Evolutionary conservation across 345 rosid genomes (phyloP).

Genomic region (Gossypium herbaceum): DNA sequence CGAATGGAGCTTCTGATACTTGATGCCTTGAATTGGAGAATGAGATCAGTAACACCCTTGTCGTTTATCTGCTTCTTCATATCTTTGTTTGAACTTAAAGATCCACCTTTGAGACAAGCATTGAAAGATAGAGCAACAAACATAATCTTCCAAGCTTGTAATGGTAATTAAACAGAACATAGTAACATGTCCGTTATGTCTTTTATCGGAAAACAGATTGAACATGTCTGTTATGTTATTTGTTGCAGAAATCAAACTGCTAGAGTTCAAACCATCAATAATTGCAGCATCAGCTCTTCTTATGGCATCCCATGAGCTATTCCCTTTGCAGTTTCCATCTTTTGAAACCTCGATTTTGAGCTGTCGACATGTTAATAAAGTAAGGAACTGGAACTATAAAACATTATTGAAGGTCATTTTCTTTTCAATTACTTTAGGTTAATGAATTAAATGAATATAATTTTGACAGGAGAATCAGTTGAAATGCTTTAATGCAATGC

Average conservation of each 20-base stretch:
- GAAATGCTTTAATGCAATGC: constrained; percentile 36
- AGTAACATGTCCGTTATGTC: neutral
- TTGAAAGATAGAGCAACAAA: constrained; percentile 46
- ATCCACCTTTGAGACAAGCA: constrained; percentile 35
- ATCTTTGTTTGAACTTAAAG: constrained; percentile 38
- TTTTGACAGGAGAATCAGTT: constrained; percentile 37
- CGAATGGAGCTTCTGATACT: constrained; percentile 59
- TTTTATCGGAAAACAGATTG: neutral
- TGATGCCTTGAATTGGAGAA: constrained; percentile 59
- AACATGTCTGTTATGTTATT: constrained; percentile 3
- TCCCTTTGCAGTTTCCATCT: constrained; percentile 45
- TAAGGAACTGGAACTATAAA: constrained; percentile 17
- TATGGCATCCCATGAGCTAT: constrained; percentile 44
- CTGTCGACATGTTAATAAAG: constrained; percentile 38
- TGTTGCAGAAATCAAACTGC: constrained; percentile 40
- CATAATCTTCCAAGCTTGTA: constrained; percentile 46
- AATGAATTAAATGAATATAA: no score
- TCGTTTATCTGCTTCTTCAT: constrained; percentile 49
- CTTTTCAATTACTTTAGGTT: no score
- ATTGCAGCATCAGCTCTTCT: constrained; percentile 62
- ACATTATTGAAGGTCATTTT: no score
- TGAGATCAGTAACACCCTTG: constrained; percentile 71
- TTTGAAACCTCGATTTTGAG: constrained; percentile 34
- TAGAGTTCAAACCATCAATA: constrained; percentile 60
- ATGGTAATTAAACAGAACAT: constrained; percentile 28